Base-by-base conservation (phyloP, 306 rosid genomes). In the Begonia fuchsioides region DNA sequence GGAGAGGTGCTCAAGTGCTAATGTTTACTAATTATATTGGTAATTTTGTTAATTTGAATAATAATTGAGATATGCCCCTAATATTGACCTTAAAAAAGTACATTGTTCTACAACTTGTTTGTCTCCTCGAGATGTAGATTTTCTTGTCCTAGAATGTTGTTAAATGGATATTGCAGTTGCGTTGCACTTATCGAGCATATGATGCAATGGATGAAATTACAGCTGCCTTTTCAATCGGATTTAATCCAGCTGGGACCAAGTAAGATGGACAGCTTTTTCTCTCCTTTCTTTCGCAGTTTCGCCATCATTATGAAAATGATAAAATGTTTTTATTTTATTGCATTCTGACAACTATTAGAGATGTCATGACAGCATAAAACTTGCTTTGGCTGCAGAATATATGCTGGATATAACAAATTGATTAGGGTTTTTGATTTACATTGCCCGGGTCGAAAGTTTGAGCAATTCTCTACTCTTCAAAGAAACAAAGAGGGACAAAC, bases 181-280 rank as follows among this genome's bases (percentile, higher is more conserved):
- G 97, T 8, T 84, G 97, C 58, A 84, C 97, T 8, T 90, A 84
- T 62, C 84, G 95, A 44, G 97, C 97, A 47, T 90, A 84, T 67
- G 97, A 90, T 71, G 86, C 86, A 12, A 80, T 90, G 92, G 97
- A 84, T 59, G 97, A 90, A 73, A 84, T 90, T 26, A 68, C 87
- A 17, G 76, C 95, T 58, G 97, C 97, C 4, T 90, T 81, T 67
- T 90, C 97, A 44, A 63, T 81, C 53, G 87, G 94, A 53, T 90
- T 90, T 63, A 81, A 90, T 79, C 94, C 95, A 52, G 55, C 74
- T 26, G 97, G 97, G 61, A 69, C 84, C 51, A 90, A 75, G 97
- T 84, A 76, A 69, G 93, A 49, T 49, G 10, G 16, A 38, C 50
- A 35, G 2, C 38, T 49, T 53, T 18, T 13, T 16, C 54, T 19